Percentiles rank a stretch among this genome's conserved stretches.
Evolutionary conservation across 768 basidiomycete genomes (phyloP).

Genomic region (Russula emetica): DNA sequence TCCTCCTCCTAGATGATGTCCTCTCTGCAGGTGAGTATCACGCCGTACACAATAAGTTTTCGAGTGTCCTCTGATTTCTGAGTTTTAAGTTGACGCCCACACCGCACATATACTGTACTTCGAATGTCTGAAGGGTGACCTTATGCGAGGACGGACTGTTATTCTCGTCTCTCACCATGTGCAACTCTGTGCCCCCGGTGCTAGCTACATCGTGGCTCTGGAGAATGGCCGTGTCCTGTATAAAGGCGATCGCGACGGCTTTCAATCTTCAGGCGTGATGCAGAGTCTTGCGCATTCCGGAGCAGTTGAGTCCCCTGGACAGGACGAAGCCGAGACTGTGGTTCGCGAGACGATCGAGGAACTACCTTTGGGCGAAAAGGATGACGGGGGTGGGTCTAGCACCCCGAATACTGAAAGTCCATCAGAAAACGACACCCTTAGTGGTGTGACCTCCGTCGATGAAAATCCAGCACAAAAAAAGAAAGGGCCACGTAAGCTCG

Average conservation of each 20-base stretch:
- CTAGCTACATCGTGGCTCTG: conserved; percentile 76
- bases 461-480: conserved; percentile 34
- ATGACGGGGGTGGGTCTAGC: conserved; percentile 37
- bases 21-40: conserved; percentile 41
- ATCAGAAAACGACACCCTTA: conserved; percentile 46
- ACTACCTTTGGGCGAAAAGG: conserved; percentile 4
- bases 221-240: conserved; percentile 79
- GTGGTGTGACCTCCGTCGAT: conserved; percentile 36
- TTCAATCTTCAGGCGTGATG: conserved; percentile 65
- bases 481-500: conserved; percentile 70
- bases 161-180: conserved; percentile 94
- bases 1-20: conserved; percentile 83
- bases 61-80: conserved; percentile 2
- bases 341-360: conserved; percentile 32
- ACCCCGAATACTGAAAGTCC: not conserved
- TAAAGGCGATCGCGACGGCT: conserved; percentile 60
- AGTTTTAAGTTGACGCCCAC: conserved; percentile 65
- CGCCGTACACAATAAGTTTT: not conserved
- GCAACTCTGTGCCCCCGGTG: conserved; percentile 76
- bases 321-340: conserved; percentile 39
- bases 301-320: conserved; percentile 32
- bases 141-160: conserved; percentile 75
- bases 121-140: conserved; percentile 73
- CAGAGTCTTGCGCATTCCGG: conserved; percentile 60
- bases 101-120: conserved; percentile 80